Base-by-base conservation (phyloP, 768 basidiomycete species). In the Suillus alpinus region DNA sequence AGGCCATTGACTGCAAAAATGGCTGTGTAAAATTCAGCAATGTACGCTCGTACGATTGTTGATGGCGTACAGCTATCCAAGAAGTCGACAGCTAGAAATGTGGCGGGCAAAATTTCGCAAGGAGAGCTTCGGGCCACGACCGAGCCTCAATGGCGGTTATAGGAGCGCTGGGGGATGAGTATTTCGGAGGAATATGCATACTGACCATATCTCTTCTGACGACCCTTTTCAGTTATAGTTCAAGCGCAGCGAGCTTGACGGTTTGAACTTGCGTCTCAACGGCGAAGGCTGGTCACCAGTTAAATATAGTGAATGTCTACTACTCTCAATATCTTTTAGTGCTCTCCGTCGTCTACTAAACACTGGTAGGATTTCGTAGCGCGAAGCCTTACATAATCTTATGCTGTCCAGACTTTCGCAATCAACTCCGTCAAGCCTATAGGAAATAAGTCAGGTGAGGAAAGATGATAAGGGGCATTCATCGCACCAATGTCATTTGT, bases 401-500 rank as follows among this genome's bases (percentile, higher is more conserved):
- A 95, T 62, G 94, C 94, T 59, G 81, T 79, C 95, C 95, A 98
- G 46, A 86, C 83, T 72, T 86, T 88, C 58, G 86, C 80, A 68
- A 95, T 86, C 59, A 95, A 78, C 76, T 97, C 94, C 7, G 92
- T 92, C 57, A 95, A 75, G 67, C 94, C 94, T 95, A 56, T 40
- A 6, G 14, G 36, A 47, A 46, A 20, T 50, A 7, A 26, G 56
- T 13, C 34, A 18, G 20, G 34, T 10, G 50, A 34, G 34, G 44
- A 43, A 60, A 62, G 10, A 57, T 13, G 62, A 50, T 41, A 57
- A 40, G n/a, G 8, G 10, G 47, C 0, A 47, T 29, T 41, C 36
- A 37, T 81, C 91, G 66, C 67, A 97, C 97, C 95, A 64, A 99
- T 87, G 72, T 98, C 96, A 71, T 96, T 94, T 46, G n/a, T n/a